phyloP scores from a whole-genome alignment of 306 rosid genomes.

The Fragaria iinumae region DNA sequence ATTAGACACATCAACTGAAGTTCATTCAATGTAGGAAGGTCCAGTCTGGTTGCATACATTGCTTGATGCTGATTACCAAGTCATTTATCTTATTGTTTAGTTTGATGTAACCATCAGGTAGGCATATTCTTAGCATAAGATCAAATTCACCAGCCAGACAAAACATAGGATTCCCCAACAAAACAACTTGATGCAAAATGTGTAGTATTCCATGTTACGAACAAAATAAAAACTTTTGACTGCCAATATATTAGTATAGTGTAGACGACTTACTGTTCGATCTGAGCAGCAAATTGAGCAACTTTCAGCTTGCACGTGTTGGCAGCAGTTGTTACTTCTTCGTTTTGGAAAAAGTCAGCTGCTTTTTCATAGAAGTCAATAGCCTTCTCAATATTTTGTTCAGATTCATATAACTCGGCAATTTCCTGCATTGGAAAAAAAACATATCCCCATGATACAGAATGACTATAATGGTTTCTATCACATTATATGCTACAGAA shows the following conservation, averaged over 20 bases:
- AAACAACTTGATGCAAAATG: background rate
- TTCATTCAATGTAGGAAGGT: background rate
- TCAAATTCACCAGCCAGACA: background rate
- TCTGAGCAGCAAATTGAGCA: conserved; percentile 88
- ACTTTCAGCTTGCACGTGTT: conserved; percentile 96
- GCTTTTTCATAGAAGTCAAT: conserved; percentile 76
- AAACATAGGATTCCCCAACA: background rate
- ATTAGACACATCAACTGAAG: background rate
- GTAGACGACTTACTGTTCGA: conserved; percentile 71
- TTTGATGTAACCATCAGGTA: background rate
- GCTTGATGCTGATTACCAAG: background rate
- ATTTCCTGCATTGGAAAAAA: conserved; percentile 58
- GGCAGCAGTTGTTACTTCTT: conserved; percentile 84
- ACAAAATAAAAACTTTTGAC: background rate
- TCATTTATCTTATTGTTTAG: background rate
- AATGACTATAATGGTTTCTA: conserved; percentile 15
- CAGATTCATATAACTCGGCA: conserved; percentile 86
- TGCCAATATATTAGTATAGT: conserved; percentile 16
- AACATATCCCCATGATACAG: conserved; percentile 24
- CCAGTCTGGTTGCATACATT: background rate
- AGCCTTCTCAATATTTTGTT: conserved; percentile 77
- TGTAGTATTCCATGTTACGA: background rate
- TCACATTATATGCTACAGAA: conserved; percentile 2
- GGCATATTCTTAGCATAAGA: background rate
- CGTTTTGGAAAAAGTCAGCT: conserved; percentile 86